Evolutionary conservation across 495 filamentous ascomycete genomes (phyloP), one percentile per base, ranked within the genome.

Genomic region (Beverwykella pulmonaria): DNA sequence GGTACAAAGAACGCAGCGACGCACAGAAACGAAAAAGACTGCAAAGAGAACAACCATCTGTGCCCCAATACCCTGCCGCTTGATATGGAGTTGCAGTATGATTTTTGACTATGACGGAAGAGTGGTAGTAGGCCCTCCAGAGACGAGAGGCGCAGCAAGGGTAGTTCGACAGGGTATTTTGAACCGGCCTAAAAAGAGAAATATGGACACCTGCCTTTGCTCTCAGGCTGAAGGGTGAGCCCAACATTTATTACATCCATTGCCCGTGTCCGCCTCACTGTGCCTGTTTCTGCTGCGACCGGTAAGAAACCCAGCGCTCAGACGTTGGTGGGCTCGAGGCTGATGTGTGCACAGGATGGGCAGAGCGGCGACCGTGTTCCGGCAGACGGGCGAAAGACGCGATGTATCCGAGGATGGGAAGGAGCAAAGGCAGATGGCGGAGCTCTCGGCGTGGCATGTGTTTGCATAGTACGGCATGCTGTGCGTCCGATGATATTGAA

Each of bases 401-500:
- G 20, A 55, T 27, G 26, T 10, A 44, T 58, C 15, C 8, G 32
- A 46, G 34, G 22, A 26, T 7, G 14, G 36, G 44, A 14, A 19
- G n/a, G n/a, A n/a, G n/a, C n/a, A 9, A 22, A 47, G 6, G 36
- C n/a, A 47, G 17, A 10, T 30, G n/a, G 9, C 12, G 57, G 46
- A 17, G 23, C 49, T 34, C 48, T 61, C 2, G 32, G 36, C 59
- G 41, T 56, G 65, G 59, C 57, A 68, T 68, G 65, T 49, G 65
- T 60, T 59, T 67, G 58, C 58, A 63, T 53, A 26, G 39, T 49
- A 53, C 59, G 23, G 53, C 47, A 53, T 64, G 59, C 60, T 32
- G 67, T 55, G 67, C 47, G 67, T 27, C 54, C 55, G 53, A 62
- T 52, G 52, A 59, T 57, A 63, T 36, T 49, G 50, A n/a, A 55